Base-by-base conservation (phyloP, 768 basidiomycete species). In the Mycena metata region DNA sequence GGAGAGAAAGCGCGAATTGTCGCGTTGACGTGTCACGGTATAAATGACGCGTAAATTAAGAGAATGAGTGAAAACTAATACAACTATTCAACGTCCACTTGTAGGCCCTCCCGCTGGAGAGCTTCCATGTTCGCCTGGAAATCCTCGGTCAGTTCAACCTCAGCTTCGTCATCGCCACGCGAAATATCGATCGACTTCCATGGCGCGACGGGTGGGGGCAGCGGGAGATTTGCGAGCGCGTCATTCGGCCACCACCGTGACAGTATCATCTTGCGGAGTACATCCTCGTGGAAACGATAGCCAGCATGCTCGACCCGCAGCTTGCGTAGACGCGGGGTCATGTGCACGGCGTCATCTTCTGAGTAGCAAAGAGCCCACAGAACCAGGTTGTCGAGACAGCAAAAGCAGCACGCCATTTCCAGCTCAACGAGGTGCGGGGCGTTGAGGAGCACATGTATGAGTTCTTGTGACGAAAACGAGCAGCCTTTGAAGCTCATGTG, bases 201-300 rank as follows among this genome's bases (percentile, higher is more conserved):
- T 11, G 58, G 58, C 5, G 42, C 21, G 19, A 67, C 65, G 3
- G 51, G 51, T 8, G 59, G 65, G 9, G 59, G 51, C 24, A 39
- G 3, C 1, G 65, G 51, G 7, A 60, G 26, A 0, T 57, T 21
- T n/a, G n/a, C n/a, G 3, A 60, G 50, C 23, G 60, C 19, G 1
- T 16, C 33, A 13, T 69, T 51, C 23, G 68, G 17, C 68, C 68
- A 69, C 68, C 68, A 69, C 17, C 68, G 63, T 6, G 68, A 64
- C 21, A 7, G 17, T 16, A 69, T 65, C 62, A 55, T 55, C 1
- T 17, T 41, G 26, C 42, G 15, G 16, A 69, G 30, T 30, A n/a
- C 1, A 10, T 16, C 17, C 39, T 64, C 63, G 5, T 23, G 11
- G 9, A 64, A 59, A 3, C 26, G 10, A 12, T 16, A 2, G 1